Conservation (phyloP, 768 basidiomycete genomes). For the Russula vinacea region DNA sequence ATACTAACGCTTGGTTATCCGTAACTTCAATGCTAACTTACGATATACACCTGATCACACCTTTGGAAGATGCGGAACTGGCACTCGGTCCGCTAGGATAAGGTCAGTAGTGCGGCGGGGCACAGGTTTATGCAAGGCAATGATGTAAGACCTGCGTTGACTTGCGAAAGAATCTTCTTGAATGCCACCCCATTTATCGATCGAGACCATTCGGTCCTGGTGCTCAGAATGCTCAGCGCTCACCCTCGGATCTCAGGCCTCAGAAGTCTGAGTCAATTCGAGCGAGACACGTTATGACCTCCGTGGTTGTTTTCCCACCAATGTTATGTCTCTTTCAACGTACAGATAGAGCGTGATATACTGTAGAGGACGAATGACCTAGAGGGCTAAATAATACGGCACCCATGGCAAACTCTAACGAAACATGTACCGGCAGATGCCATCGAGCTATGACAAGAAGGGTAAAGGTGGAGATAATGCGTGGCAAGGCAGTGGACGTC, state of each 20-base stretch:
- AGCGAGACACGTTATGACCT: not conserved
- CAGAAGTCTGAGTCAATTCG: not conserved
- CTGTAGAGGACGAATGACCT: too few relatives aligned
- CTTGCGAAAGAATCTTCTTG: not conserved
- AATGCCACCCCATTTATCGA: not conserved
- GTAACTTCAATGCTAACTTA: constrained; percentile 31
- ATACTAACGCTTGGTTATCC: constrained; percentile 29
- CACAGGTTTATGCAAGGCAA: too few relatives aligned
- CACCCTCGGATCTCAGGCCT: not conserved
- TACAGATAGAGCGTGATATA: not conserved
- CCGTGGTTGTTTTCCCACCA: not conserved
- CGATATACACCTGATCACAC: constrained; percentile 8
- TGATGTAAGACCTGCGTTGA: too few relatives aligned
- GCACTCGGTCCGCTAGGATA: not conserved
- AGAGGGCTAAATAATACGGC: too few relatives aligned
- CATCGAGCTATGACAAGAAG: too few relatives aligned
- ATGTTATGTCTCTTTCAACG: not conserved
- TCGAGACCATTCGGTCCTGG: not conserved
- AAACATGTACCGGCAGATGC: too few relatives aligned
- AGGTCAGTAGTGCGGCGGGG: too few relatives aligned
- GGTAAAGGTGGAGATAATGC: not conserved
- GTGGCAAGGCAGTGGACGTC: not conserved
- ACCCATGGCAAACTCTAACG: too few relatives aligned
- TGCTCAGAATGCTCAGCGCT: not conserved
- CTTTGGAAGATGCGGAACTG: not conserved